Evolutionary conservation across 2,329 filamentous ascomycete species (phyloP).

Genomic region (Penicillium carneum): DNA sequence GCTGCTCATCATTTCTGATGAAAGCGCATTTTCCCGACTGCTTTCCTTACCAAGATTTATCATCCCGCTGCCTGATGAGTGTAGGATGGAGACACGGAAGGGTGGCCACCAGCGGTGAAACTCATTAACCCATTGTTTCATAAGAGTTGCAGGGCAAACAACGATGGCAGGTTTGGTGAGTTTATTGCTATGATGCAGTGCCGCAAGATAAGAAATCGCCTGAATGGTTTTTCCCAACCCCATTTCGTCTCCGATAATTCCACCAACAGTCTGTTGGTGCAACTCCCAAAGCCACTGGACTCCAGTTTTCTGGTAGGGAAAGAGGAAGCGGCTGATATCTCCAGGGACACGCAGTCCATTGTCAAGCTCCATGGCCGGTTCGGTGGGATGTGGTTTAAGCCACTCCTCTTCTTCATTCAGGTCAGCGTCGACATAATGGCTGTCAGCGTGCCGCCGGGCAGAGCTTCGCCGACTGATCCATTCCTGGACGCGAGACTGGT

Average conservation of each 20-base stretch:
- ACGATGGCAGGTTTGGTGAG: conserved; percentile 86
- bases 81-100: conserved; percentile 91
- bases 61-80: conserved; percentile 96
- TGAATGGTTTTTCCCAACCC: conserved; percentile 94
- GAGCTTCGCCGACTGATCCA: conserved; percentile 74
- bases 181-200: conserved; percentile 87
- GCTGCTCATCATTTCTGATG: conserved; percentile 62
- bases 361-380: conserved; percentile 64
- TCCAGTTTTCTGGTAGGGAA: conserved; percentile 96
- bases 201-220: conserved; percentile 82
- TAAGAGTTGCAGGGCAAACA: conserved; percentile 90
- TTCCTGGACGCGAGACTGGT: conserved; percentile 73
- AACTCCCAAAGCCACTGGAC: conserved; percentile 96
- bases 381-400: conserved; percentile 82
- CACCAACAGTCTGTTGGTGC: conserved; percentile 86
- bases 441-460: conserved; percentile 60
- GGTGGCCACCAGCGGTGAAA: conserved; percentile 99
- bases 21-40: conserved; percentile 69
- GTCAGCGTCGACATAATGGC: conserved; percentile 49
- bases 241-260: conserved; percentile 98
- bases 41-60: conserved; percentile 72
- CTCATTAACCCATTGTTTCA: conserved; percentile 97
- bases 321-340: conserved; percentile 89
- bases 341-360: conserved; percentile 83
- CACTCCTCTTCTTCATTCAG: conserved; percentile 64